Conservation (phyloP, 306 rosid species). For the Prunus mira region DNA sequence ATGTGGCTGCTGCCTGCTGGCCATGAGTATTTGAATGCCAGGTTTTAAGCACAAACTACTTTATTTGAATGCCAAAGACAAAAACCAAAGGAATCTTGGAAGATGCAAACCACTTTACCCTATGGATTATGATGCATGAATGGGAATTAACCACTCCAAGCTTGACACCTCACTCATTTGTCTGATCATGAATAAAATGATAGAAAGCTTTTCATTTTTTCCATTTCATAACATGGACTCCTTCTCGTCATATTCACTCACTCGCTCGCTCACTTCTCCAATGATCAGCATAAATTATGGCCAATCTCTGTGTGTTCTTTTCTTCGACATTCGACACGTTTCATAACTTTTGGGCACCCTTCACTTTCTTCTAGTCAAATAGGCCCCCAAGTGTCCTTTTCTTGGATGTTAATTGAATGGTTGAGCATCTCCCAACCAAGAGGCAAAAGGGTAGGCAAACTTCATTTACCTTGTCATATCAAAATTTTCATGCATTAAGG, state of each 20-base stretch:
- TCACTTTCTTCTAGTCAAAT: background rate
- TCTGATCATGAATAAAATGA: too few relatives aligned
- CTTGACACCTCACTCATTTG: constrained; percentile 20
- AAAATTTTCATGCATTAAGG: too few relatives aligned
- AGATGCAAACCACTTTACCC: background rate
- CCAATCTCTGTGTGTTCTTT: background rate
- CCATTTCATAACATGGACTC: background rate
- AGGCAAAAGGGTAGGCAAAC: too few relatives aligned
- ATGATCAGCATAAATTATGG: constrained; percentile 14
- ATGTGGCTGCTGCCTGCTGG: background rate
- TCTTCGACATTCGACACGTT: constrained; percentile 8
- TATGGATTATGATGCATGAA: background rate
- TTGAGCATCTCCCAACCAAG: background rate
- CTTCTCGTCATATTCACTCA: background rate
- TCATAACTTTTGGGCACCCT: background rate
- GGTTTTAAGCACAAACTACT: background rate
- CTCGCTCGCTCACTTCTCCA: background rate
- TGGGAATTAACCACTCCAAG: constrained; percentile 16
- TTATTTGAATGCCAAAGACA: background rate
- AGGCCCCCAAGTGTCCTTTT: background rate
- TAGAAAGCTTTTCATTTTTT: background rate
- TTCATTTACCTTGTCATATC: too few relatives aligned
- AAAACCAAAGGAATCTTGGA: constrained; percentile 19
- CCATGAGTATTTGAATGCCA: background rate
- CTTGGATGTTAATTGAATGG: background rate